These are phyloP conservation scores for Metschnikowia cerradonensis DNA, from an alignment of 805 yeast species.

Conservation along the genomic window DNA sequence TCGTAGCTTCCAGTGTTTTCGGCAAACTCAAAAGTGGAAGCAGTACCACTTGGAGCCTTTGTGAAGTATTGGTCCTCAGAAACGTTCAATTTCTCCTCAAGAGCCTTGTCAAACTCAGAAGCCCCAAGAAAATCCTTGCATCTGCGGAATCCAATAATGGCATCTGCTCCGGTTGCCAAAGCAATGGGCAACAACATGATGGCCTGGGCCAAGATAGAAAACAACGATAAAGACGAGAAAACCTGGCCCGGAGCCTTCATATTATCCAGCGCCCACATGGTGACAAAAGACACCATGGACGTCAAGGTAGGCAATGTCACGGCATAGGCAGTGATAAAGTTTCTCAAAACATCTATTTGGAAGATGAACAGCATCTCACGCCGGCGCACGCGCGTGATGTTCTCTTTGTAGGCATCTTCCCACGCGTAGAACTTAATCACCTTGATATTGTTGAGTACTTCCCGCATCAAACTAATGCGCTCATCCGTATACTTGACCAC, in stretches of 20 bases:
- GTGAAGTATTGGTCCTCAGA: slow-evolving; percentile 9
- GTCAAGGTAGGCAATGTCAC: slow-evolving; percentile 41
- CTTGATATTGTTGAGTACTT: slow-evolving; percentile 38
- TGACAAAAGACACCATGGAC: slow-evolving; percentile 43
- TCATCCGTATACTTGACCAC: slow-evolving; percentile 39
- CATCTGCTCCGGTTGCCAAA: slow-evolving; percentile 44
- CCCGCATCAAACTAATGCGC: slow-evolving; percentile 41
- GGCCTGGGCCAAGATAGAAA: slow-evolving; percentile 41
- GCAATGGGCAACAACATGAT: slow-evolving; percentile 43
- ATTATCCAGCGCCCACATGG: slow-evolving; percentile 43
- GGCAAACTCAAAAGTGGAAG: slow-evolving; percentile 1
- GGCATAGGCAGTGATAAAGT: slow-evolving; percentile 42
- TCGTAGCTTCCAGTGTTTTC: not conserved
- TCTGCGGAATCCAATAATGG: slow-evolving; percentile 36
- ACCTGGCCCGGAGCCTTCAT: slow-evolving; percentile 35
- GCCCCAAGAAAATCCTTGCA: slow-evolving; percentile 22
- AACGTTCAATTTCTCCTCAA: slow-evolving; percentile 8
- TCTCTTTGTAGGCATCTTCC: slow-evolving; percentile 41
- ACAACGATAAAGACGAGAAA: slow-evolving; percentile 41
- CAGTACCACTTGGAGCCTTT: slow-evolving; percentile 2
- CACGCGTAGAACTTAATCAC: slow-evolving; percentile 45
- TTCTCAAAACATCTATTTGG: slow-evolving; percentile 40
- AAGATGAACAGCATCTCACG: slow-evolving; percentile 39
- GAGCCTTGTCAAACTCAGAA: slow-evolving; percentile 15
- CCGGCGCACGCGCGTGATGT: slow-evolving; percentile 33